Conservation (phyloP, 2,329 filamentous ascomycete genomes). For the Fusarium multiceps region DNA sequence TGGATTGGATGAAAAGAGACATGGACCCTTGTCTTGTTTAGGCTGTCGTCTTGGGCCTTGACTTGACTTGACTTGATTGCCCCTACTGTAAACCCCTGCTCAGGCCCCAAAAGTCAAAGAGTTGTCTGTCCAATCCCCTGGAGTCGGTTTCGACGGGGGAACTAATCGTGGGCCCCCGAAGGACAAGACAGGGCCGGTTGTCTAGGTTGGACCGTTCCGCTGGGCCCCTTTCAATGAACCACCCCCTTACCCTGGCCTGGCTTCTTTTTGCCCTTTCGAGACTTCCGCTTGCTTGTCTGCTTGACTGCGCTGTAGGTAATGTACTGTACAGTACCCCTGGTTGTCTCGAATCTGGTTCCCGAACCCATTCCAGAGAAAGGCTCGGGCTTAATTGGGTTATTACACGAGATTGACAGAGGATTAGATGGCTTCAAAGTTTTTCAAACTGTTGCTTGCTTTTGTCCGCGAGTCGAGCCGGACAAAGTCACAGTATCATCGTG, state of each 20-base stretch:
- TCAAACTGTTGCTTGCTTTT: neutral
- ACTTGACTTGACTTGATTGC: neutral
- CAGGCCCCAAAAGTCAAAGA: slow-evolving; percentile 28
- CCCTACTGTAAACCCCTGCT: slow-evolving; percentile 10
- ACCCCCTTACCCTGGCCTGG: slow-evolving; percentile 19
- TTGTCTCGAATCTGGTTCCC: slow-evolving; percentile 41
- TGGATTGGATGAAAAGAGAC: neutral
- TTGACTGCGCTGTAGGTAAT: neutral
- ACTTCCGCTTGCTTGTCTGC: slow-evolving; percentile 14
- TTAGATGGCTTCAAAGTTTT: slow-evolving; percentile 5
- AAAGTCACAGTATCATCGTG: slow-evolving; percentile 13
- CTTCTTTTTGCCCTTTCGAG: slow-evolving; percentile 4
- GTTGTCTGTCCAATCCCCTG: slow-evolving; percentile 36
- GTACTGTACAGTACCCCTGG: neutral
- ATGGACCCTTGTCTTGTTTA: slow-evolving; percentile 19
- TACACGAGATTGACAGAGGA: slow-evolving; percentile 32
- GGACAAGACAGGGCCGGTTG: slow-evolving; percentile 35
- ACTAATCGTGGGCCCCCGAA: slow-evolving; percentile 34
- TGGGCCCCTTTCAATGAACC: slow-evolving; percentile 35
- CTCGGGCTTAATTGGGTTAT: neutral
- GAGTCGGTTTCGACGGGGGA: slow-evolving; percentile 39
- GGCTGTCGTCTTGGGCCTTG: slow-evolving; percentile 9
- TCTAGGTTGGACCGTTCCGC: slow-evolving; percentile 46
- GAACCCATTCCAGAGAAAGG: slow-evolving; percentile 38
- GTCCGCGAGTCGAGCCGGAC: slow-evolving; percentile 21